Conservation (phyloP, 2,329 filamentous ascomycete species). For the Fusarium fracticaudum region DNA sequence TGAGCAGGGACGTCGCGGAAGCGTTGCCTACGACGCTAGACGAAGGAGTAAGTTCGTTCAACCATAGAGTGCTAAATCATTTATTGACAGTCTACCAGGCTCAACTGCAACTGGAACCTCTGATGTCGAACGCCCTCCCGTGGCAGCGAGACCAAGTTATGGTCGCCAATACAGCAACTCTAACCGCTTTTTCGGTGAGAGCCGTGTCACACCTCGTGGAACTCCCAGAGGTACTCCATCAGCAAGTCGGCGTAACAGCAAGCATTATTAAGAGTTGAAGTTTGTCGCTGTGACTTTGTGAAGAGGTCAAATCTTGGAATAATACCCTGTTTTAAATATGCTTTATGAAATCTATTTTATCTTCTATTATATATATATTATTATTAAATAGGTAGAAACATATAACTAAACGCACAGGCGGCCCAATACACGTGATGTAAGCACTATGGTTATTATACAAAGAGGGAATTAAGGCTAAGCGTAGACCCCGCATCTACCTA, state of each 20-base stretch:
- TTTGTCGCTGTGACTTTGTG: too few relatives aligned
- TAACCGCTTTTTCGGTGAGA: constrained; percentile 54
- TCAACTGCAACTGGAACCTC: constrained; percentile 31
- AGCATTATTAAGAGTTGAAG: background rate
- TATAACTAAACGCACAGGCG: too few relatives aligned
- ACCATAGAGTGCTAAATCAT: fast-evolving
- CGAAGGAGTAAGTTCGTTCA: constrained; percentile 42
- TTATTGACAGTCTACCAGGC: constrained; percentile 22
- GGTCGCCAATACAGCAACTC: constrained; percentile 51
- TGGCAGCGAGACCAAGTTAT: constrained; percentile 22
- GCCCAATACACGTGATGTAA: too few relatives aligned
- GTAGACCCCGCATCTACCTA: too few relatives aligned
- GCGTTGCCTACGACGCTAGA: constrained; percentile 36
- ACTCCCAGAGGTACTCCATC: constrained; percentile 52
- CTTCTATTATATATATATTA: too few relatives aligned
- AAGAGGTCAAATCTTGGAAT: too few relatives aligned
- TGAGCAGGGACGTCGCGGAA: constrained; percentile 45
- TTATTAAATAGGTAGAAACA: too few relatives aligned
- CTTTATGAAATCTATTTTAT: too few relatives aligned
- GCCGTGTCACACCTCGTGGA: constrained; percentile 50
- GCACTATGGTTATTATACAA: too few relatives aligned
- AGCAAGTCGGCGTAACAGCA: constrained; percentile 43
- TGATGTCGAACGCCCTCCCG: constrained; percentile 21
- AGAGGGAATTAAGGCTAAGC: too few relatives aligned
- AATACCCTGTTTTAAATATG: too few relatives aligned